These are phyloP conservation scores for Pichia rugopelliculosa DNA, from an alignment of 805 yeast genomes.

Conservation along the genomic window DNA sequence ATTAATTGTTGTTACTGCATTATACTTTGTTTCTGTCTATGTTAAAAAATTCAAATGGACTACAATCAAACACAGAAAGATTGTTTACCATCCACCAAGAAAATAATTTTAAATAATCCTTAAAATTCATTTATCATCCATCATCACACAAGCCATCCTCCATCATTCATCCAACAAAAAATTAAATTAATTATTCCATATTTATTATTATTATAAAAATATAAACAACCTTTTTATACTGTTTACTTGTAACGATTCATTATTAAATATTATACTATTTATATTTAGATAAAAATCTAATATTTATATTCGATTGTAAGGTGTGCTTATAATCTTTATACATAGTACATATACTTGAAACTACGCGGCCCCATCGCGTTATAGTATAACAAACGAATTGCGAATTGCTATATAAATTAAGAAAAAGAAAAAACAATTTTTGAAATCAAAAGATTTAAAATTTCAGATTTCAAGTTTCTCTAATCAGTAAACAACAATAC, in stretches of 20 bases:
- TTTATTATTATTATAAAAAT: neutral
- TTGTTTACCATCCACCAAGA: slow-evolving; percentile 88
- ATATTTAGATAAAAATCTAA: neutral
- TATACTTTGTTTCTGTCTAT: slow-evolving; percentile 79
- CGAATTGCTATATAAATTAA: too few species aligned
- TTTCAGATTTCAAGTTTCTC: too few species aligned
- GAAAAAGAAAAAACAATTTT: too few species aligned
- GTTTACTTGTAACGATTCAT: neutral
- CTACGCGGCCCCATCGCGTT: too few species aligned
- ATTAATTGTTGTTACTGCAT: slow-evolving; percentile 63
- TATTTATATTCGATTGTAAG: too few species aligned
- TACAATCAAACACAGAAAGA: slow-evolving; percentile 89
- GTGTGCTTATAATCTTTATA: too few species aligned
- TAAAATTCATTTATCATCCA: neutral
- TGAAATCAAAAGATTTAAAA: too few species aligned
- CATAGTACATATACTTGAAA: too few species aligned
- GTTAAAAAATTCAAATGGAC: slow-evolving; percentile 98
- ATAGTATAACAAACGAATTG: too few species aligned
- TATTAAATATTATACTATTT: neutral
- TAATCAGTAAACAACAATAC: too few species aligned
- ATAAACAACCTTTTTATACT: neutral
- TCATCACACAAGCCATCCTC: neutral
- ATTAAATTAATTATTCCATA: neutral
- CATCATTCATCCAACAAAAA: neutral
- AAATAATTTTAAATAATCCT: slow-evolving; percentile 30